Evolutionary conservation across 2,329 filamentous ascomycete species (phyloP).

Genomic region (Monosporascus sp.): DNA sequence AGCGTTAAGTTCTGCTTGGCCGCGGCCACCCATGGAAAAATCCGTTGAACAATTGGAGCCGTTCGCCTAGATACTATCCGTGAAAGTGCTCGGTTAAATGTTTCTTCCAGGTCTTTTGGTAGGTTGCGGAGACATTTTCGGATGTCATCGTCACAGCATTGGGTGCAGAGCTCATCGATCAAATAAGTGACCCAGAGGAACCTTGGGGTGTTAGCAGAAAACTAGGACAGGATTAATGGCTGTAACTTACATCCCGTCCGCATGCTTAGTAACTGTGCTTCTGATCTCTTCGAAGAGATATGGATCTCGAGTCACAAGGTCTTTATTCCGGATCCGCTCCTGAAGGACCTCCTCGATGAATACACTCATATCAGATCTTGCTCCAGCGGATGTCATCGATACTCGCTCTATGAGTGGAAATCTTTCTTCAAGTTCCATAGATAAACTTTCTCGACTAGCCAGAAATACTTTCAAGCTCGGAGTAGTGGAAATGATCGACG

Average conservation of each 20-base stretch:
- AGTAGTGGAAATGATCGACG: constrained; percentile 13
- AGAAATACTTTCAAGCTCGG: constrained; percentile 3
- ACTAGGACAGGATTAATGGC: background rate
- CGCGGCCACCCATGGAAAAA: constrained; percentile 28
- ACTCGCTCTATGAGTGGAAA: constrained; percentile 7
- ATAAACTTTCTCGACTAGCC: constrained; percentile 4
- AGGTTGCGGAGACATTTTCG: constrained; percentile 21
- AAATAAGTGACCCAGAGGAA: constrained; percentile 16
- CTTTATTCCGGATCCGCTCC: constrained; percentile 6
- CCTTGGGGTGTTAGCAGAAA: constrained; percentile 4
- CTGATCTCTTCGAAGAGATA: constrained; percentile 17
- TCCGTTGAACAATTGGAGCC: constrained; percentile 14
- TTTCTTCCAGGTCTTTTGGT: constrained; percentile 25
- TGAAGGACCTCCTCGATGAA: constrained; percentile 15
- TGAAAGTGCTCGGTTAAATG: constrained; percentile 10
- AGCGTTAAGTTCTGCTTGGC: constrained; percentile 28
- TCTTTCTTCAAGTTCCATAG: constrained; percentile 6
- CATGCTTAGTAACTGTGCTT: constrained; percentile 19
- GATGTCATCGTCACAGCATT: constrained; percentile 17
- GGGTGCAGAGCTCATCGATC: constrained; percentile 10
- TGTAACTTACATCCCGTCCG: constrained; percentile 29
- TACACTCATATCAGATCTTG: constrained; percentile 12
- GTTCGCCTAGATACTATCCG: background rate
- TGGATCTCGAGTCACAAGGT: constrained; percentile 6
- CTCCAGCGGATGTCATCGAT: constrained; percentile 5